A percentile compares a stretch with the other conserved stretches of the same genome.
Evolutionary conservation across 2,329 filamentous ascomycete species (phyloP).

Genomic region (Monosporascus sp.): DNA sequence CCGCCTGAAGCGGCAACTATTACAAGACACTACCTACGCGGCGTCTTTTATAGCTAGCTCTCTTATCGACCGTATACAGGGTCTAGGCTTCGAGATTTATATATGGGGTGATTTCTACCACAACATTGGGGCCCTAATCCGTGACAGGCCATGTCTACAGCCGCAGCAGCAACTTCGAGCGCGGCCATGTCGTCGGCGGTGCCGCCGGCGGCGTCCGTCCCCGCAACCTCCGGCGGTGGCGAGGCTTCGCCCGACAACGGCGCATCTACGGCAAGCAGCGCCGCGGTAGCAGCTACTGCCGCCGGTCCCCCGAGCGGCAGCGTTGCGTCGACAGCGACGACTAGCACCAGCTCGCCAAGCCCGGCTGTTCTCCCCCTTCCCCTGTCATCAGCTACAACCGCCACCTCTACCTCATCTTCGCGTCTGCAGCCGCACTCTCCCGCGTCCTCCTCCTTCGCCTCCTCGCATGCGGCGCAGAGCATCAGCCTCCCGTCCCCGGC

Average conservation of each 20-base stretch:
- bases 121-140: no score
- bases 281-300: neutral
- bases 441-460: neutral
- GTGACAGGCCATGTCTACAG: neutral
- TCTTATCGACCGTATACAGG: no score
- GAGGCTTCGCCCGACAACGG: neutral
- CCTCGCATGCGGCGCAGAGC: neutral
- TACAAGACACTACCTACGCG: no score
- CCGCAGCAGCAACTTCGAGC: neutral
- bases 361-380: neutral
- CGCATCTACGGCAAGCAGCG: neutral
- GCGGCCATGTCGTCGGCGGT: neutral
- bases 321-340: neutral
- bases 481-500: neutral
- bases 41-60: no score
- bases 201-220: neutral
- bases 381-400: neutral
- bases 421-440: neutral
- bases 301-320: neutral
- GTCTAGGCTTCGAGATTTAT: no score
- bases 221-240: neutral
- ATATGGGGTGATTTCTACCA: no score
- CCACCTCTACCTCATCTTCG: neutral
- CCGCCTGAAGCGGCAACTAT: no score
- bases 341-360: neutral